A percentile compares a stretch with the other conserved stretches of the same genome.
Evolutionary conservation across 202 grass and related monocot genomes (phyloP).

Genomic region (Bolboschoenoplectus hybrid): DNA sequence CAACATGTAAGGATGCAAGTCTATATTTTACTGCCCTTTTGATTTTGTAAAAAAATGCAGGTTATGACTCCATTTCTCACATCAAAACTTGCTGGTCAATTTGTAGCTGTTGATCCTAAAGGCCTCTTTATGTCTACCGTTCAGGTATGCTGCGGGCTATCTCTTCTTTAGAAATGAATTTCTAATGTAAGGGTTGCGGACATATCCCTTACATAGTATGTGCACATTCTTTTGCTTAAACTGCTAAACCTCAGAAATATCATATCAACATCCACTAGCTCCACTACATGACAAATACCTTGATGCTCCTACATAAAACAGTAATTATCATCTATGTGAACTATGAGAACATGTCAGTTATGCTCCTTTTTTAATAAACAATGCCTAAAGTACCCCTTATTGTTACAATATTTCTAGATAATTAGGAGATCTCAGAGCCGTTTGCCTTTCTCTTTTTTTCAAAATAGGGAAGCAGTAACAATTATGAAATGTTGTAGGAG

Average conservation of each 20-base stretch:
- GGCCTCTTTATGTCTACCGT: slow-evolving; percentile 84
- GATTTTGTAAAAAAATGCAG: slow-evolving; percentile 41
- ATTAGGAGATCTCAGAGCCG: background rate
- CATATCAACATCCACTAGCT: background rate
- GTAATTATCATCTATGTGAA: background rate
- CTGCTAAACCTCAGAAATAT: background rate
- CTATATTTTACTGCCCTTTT: background rate
- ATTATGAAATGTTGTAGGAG: background rate
- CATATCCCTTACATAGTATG: background rate
- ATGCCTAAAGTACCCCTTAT: background rate
- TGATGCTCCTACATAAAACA: background rate
- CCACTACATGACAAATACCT: background rate
- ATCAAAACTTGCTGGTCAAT: slow-evolving; percentile 93
- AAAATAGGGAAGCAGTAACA: background rate
- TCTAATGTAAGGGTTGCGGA: background rate
- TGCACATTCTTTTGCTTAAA: background rate
- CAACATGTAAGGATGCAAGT: background rate
- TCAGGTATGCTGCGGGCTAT: slow-evolving; percentile 47
- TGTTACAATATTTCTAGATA: background rate
- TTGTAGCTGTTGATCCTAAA: slow-evolving; percentile 80
- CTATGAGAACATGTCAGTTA: background rate
- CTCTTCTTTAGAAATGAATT: background rate
- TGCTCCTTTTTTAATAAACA: background rate
- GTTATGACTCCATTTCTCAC: slow-evolving; percentile 85
- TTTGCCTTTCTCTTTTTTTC: background rate